phyloP scores from a whole-genome alignment of 108 stramenopile species.

The Pseudonitzschia multistriata region DNA sequence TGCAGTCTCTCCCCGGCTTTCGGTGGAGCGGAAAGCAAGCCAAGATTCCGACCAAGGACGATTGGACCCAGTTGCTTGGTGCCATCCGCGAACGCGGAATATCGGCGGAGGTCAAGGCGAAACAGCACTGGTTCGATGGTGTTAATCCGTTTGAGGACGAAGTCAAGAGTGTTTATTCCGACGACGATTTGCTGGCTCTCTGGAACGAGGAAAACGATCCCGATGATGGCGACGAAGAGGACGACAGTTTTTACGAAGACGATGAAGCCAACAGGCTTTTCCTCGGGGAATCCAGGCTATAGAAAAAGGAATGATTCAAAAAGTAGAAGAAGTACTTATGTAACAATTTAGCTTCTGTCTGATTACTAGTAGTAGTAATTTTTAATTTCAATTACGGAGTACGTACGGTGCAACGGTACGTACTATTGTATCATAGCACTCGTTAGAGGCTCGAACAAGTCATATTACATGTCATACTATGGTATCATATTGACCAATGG shows the following conservation, averaged over 20 bases:
- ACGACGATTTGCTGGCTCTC: slow-evolving; percentile 53
- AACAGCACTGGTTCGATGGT: slow-evolving; percentile 57
- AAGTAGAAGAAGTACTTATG: no score
- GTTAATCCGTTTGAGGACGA: slow-evolving; percentile 26
- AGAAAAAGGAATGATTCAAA: no score
- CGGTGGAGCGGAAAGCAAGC: slow-evolving; percentile 29
- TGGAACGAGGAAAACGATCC: slow-evolving; percentile 59
- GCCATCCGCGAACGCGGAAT: slow-evolving; percentile 57
- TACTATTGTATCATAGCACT: no score
- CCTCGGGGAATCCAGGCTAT: slow-evolving; percentile 16
- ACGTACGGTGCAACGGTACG: no score
- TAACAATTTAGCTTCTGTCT: no score
- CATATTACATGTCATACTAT: no score
- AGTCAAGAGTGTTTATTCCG: slow-evolving; percentile 48
- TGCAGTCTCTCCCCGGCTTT: slow-evolving; percentile 49
- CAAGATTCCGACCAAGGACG: slow-evolving; percentile 38
- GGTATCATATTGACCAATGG: no score
- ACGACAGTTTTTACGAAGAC: slow-evolving; percentile 1
- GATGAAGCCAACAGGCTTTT: slow-evolving; percentile 31
- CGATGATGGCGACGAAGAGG: slow-evolving; percentile 40
- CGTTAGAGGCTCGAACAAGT: no score
- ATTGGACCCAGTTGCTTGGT: slow-evolving; percentile 50
- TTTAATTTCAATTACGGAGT: no score
- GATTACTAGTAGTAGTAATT: no score
- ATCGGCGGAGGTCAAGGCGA: slow-evolving; percentile 30